These are phyloP conservation scores for Barbarea vulgaris DNA, from an alignment of 345 rosid species.

Conservation along the genomic window DNA sequence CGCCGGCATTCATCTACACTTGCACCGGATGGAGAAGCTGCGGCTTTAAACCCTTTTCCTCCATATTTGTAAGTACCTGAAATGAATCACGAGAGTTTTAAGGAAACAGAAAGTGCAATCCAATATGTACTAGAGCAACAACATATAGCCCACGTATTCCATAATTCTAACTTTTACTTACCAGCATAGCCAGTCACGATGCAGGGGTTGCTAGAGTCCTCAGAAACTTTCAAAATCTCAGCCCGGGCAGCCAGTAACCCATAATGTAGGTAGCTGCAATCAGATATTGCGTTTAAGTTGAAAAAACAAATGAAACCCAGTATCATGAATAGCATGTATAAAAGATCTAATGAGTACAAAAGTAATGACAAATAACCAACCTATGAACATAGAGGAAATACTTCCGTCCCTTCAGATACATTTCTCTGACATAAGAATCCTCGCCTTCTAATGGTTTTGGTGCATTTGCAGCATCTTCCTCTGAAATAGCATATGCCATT, in stretches of 20 bases:
- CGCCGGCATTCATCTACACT: slow-evolving; percentile 75
- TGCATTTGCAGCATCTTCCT: slow-evolving; percentile 74
- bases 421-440: slow-evolving; percentile 80
- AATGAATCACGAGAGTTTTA: not conserved
- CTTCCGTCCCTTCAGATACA: slow-evolving; percentile 72
- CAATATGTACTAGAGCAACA: not conserved
- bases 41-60: slow-evolving; percentile 62
- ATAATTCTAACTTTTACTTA: slow-evolving; percentile 33
- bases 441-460: slow-evolving; percentile 68
- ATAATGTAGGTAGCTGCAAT: slow-evolving; percentile 81
- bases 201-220: slow-evolving; percentile 76
- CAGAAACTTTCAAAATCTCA: slow-evolving; percentile 75
- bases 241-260: slow-evolving; percentile 98
- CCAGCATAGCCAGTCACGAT: slow-evolving; percentile 78
- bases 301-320: not conserved
- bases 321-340: not conserved
- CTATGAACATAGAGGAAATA: slow-evolving; percentile 97
- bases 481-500: slow-evolving; percentile 96
- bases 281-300: slow-evolving; percentile 6
- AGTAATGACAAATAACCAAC: slow-evolving; percentile 40
- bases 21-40: slow-evolving; percentile 70
- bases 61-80: slow-evolving; percentile 82
- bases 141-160: not conserved
- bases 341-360: slow-evolving; percentile 15
- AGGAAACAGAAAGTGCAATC: not conserved